These are phyloP conservation scores for Cyclotella choctawhatcheeana DNA, from an alignment of 108 stramenopile species.

Conservation along the genomic window DNA sequence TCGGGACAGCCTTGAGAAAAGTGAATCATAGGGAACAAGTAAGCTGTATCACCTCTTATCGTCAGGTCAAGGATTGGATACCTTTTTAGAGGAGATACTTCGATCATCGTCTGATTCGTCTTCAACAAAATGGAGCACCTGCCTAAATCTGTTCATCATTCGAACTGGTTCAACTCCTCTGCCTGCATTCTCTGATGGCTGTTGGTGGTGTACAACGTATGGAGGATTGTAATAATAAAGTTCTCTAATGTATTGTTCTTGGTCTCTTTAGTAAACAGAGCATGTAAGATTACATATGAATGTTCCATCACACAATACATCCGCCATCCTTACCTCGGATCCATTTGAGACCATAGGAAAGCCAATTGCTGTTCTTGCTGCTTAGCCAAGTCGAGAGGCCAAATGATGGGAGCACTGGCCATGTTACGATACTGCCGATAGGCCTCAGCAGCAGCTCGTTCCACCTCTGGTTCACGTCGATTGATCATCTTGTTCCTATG, in stretches of 20 bases:
- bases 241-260: neutral
- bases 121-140: neutral
- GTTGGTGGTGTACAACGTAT: neutral
- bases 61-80: too few relatives aligned
- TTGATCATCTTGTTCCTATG: neutral
- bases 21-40: too few relatives aligned
- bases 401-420: conserved; percentile 3
- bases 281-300: neutral
- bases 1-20: too few relatives aligned
- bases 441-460: neutral
- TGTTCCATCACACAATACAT: neutral
- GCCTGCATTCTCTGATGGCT: neutral
- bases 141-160: neutral
- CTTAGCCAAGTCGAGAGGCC: neutral
- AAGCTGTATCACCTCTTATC: too few relatives aligned
- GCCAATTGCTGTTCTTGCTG: conserved; percentile 6
- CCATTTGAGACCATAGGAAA: conserved; percentile 1
- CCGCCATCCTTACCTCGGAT: neutral
- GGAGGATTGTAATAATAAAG: neutral
- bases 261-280: neutral
- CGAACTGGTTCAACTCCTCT: conserved; percentile 5
- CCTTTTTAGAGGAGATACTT: too few relatives aligned
- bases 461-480: neutral
- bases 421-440: conserved; percentile 4
- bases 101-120: too few relatives aligned